These are phyloP conservation scores for Ceratobasidium sp. DNA, from an alignment of 1,284 basidiomycete genomes.

Conservation along the genomic window DNA sequence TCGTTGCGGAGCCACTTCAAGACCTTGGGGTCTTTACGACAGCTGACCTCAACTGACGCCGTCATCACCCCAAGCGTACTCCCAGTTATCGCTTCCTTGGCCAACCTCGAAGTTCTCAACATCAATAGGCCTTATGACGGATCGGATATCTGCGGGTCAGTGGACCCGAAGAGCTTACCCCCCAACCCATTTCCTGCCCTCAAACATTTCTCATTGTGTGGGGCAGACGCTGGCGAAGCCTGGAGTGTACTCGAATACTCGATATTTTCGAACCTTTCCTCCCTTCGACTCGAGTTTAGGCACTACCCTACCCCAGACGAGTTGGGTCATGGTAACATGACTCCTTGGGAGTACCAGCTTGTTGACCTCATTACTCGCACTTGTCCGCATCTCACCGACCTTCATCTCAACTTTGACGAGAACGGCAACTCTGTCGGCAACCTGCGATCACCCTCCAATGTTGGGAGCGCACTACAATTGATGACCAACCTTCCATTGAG, in stretches of 20 bases:
- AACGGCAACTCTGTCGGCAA: background rate
- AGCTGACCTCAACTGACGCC: background rate
- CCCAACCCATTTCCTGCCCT: background rate
- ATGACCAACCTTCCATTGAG: background rate
- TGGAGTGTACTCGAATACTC: background rate
- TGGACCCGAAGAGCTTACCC: background rate
- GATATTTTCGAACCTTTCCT: background rate
- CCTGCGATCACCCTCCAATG: background rate
- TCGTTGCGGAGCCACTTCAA: background rate
- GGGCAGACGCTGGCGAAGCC: background rate
- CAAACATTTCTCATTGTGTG: background rate
- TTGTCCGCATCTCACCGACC: background rate
- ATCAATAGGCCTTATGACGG: background rate
- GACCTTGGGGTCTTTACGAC: background rate
- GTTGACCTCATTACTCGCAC: background rate
- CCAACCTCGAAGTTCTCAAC: constrained; percentile 3
- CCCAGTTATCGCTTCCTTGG: background rate
- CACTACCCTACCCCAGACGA: background rate
- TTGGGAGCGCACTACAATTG: background rate
- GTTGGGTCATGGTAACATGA: too few relatives aligned
- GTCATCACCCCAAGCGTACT: background rate
- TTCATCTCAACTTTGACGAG: background rate
- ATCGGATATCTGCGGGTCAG: too few relatives aligned
- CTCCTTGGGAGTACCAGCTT: background rate
- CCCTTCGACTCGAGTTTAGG: background rate